Evolutionary conservation across 139 green algal genomes (phyloP).

Genomic region (Marvania coccoides): DNA sequence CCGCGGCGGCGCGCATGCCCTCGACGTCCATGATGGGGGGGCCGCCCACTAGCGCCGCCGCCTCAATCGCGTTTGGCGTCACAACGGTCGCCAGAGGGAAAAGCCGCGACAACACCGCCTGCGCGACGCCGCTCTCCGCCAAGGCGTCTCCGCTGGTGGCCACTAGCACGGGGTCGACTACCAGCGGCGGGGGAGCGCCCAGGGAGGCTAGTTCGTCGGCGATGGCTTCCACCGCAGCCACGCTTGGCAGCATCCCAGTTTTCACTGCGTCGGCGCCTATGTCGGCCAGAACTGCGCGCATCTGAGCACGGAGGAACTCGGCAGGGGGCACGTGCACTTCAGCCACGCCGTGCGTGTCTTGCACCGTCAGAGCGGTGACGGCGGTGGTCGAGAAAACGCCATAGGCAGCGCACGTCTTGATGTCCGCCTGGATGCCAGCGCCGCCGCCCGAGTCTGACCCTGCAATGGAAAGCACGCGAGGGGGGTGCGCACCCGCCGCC

Average conservation of each 20-base stretch:
- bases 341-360: constrained; percentile 87
- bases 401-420: constrained; percentile 58
- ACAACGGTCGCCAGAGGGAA: constrained; percentile 75
- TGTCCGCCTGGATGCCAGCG: constrained; percentile 84
- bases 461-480: constrained; percentile 70
- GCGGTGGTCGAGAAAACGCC: constrained; percentile 71
- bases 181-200: constrained; percentile 36
- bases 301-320: constrained; percentile 66
- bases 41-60: constrained; percentile 65
- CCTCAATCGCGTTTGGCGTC: constrained; percentile 92
- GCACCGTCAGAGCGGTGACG: constrained; percentile 86
- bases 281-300: constrained; percentile 77
- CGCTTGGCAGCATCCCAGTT: constrained; percentile 87
- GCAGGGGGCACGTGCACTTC: constrained; percentile 54
- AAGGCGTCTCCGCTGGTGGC: constrained; percentile 79
- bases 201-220: constrained; percentile 29
- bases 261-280: constrained; percentile 80
- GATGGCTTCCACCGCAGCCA: constrained; percentile 46
- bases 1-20: constrained; percentile 58
- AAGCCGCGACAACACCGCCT: constrained; percentile 49
- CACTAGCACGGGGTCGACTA: constrained; percentile 93
- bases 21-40: constrained; percentile 33
- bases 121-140: constrained; percentile 41
- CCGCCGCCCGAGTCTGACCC: constrained; percentile 90
- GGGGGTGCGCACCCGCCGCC: constrained; percentile 18